Evolutionary conservation across 495 filamentous ascomycete genomes (phyloP).

Genomic region (Neohortaea acidophila): DNA sequence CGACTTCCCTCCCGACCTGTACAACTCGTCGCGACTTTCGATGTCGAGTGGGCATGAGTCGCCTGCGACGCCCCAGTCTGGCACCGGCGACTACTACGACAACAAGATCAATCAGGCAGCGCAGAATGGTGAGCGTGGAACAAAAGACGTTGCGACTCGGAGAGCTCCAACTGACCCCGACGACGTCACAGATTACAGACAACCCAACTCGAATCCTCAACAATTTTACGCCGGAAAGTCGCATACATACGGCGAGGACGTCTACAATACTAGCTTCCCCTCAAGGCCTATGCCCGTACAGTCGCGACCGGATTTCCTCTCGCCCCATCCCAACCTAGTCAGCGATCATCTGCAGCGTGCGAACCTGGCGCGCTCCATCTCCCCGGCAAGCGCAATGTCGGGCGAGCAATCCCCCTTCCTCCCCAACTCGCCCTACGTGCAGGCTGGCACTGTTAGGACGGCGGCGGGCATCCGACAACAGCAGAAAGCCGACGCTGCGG

Average conservation of each 20-base stretch:
- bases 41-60: slow-evolving; percentile 42
- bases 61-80: slow-evolving; percentile 42
- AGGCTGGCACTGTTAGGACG: slow-evolving; percentile 23
- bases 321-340: slow-evolving; percentile 49
- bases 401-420: slow-evolving; percentile 76
- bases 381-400: slow-evolving; percentile 27
- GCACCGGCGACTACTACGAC: slow-evolving; percentile 37
- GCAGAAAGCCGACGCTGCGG: slow-evolving; percentile 43
- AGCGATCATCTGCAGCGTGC: slow-evolving; percentile 49
- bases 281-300: too few relatives aligned
- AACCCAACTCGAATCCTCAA: slow-evolving; percentile 57
- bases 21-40: slow-evolving; percentile 38
- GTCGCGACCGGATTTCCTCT: slow-evolving; percentile 25
- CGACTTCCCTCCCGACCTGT: slow-evolving; percentile 27
- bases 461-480: slow-evolving; percentile 45
- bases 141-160: slow-evolving; percentile 48
- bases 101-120: slow-evolving; percentile 20
- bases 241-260: slow-evolving; percentile 69
- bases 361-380: slow-evolving; percentile 12
- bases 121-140: slow-evolving; percentile 23
- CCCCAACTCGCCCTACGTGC: slow-evolving; percentile 49
- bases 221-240: slow-evolving; percentile 60
- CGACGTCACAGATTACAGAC: slow-evolving; percentile 22
- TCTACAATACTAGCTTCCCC: slow-evolving; percentile 57
- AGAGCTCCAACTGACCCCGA: too few relatives aligned